Evolutionary conservation across 164 flowering plant genomes (phyloP).

Genomic region (Litsea cubeba): DNA sequence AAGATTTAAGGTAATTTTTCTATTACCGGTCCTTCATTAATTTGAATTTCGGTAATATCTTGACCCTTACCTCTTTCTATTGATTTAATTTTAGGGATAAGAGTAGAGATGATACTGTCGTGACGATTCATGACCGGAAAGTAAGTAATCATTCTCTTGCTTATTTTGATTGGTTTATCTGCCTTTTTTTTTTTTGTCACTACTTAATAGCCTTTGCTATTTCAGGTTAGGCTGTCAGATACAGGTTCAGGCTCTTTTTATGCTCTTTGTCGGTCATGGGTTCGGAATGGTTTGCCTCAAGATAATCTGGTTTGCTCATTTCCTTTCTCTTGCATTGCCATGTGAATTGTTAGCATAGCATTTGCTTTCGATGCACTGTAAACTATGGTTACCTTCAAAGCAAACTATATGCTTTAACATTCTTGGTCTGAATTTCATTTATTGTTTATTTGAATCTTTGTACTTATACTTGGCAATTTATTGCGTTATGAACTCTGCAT

Average conservation of each 20-base stretch:
- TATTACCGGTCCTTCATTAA: background rate
- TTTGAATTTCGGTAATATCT: background rate
- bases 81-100: slow-evolving; percentile 35
- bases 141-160: slow-evolving; percentile 30
- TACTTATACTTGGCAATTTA: background rate
- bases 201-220: background rate
- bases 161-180: background rate
- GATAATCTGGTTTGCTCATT: slow-evolving; percentile 57
- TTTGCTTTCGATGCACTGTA: background rate
- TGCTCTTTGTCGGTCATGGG: slow-evolving; percentile 88
- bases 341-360: background rate
- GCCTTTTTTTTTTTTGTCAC: background rate
- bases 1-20: slow-evolving; percentile 37
- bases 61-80: background rate
- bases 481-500: background rate
- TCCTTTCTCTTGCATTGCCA: background rate
- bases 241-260: slow-evolving; percentile 55
- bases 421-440: background rate
- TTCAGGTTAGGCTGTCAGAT: slow-evolving; percentile 62
- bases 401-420: background rate
- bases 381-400: background rate
- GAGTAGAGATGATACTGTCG: slow-evolving; percentile 43
- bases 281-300: slow-evolving; percentile 67
- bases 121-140: slow-evolving; percentile 49
- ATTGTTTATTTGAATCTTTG: background rate